Conservation (phyloP, 2,329 filamentous ascomycete genomes). For the Simplicillium sp. region DNA sequence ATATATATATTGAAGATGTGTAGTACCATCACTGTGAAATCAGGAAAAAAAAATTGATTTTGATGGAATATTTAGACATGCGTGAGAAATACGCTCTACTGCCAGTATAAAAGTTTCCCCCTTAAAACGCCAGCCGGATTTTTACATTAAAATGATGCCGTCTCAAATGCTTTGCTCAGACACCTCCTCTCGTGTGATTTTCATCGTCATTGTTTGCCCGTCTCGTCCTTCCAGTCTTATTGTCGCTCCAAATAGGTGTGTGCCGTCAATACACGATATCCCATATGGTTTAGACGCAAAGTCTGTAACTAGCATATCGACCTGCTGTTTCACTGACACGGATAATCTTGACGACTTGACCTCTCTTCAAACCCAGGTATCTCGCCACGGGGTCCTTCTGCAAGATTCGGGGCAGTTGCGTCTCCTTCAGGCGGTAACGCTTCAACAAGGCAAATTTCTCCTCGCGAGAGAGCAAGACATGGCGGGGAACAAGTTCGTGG, state of each 20-base stretch:
- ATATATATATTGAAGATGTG: too few relatives aligned
- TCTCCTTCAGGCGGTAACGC: slow-evolving; percentile 93
- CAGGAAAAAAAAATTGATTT: too few relatives aligned
- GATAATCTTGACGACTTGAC: slow-evolving; percentile 98
- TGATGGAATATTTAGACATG: too few relatives aligned
- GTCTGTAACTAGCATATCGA: slow-evolving; percentile 87
- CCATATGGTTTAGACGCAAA: slow-evolving; percentile 42
- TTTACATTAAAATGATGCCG: too few relatives aligned
- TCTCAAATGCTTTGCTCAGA: too few relatives aligned
- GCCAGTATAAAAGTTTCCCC: too few relatives aligned
- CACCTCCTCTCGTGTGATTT: too few relatives aligned
- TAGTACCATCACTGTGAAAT: too few relatives aligned
- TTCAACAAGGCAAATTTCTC: slow-evolving; percentile 82
- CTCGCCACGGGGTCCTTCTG: slow-evolving; percentile 85
- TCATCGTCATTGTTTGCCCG: background rate
- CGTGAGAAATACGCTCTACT: too few relatives aligned
- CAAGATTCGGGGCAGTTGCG: slow-evolving; percentile 86
- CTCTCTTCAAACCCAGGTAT: slow-evolving; percentile 82
- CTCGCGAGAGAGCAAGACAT: slow-evolving; percentile 79
- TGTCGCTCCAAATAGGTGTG: background rate
- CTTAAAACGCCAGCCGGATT: too few relatives aligned
- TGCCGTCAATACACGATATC: too few relatives aligned
- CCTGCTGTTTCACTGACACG: slow-evolving; percentile 91
- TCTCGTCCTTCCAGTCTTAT: background rate
- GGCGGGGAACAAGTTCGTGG: slow-evolving; percentile 91